Base-by-base conservation (phyloP, 495 filamentous ascomycete genomes). In the Penicillium odoratum region DNA sequence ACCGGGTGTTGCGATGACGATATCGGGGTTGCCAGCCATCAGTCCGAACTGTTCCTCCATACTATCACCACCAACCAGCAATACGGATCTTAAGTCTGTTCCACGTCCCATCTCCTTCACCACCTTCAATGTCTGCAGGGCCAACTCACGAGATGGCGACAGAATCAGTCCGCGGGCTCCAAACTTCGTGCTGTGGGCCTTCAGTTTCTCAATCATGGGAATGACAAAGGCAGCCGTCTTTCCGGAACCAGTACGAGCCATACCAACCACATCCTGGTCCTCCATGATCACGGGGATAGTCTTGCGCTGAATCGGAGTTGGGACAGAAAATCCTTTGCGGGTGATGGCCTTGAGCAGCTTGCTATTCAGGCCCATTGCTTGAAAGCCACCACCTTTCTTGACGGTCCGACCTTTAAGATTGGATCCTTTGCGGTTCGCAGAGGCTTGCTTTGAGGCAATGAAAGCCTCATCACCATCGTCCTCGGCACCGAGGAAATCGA, bases 161-260 rank as follows among this genome's bases (percentile, higher is more conserved):
- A 99, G 64, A 36, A 99, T 86, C 53, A 98, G 74, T 10, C 85
- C 95, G 61, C 94, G 81, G 36, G 91, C 83, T 28, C 94, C 94
- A 58, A 98, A 83, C 67, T 85, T 86, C 9, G 85, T 85, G 65
- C 88, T 96, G 66, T 99, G 94, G n/a, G 83, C 80, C 73, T 91
- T 95, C 59, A 99, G 78, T 52, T 88, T 90, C 77, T 98, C 89
- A 57, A 99, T 89, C 93, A 98, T 94, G 43, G 94, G 94, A 55
- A 98, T 93, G 5, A 98, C 91, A 69, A 98, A 98, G 13, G 94
- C 93, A 2, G 93, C 94, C 1, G 93, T 97, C 77, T 98, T 98
- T 70, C 94, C 94, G 38, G 91, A 96, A 69, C 94, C 94, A 18
- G 94, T 98, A 49, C 94, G 81, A 4, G 94, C 94, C 95, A 98